Base-by-base conservation (phyloP, 2,329 filamentous ascomycete species). In the Aspergillus sojae region DNA sequence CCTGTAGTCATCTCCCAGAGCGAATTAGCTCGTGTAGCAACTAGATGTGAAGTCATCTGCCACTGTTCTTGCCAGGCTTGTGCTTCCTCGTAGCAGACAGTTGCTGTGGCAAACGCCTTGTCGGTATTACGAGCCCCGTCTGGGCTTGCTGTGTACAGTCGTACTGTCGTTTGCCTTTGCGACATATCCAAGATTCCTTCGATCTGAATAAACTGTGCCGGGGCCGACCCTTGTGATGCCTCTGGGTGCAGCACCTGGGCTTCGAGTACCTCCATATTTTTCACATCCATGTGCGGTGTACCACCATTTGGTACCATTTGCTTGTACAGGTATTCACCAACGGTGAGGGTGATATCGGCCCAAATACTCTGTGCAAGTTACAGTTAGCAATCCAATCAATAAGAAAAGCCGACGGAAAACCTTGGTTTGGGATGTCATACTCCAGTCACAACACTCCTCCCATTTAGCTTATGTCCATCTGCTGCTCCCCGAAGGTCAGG, bases 161-260 rank as follows among this genome's bases (percentile, higher is more conserved):
- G 12, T 36, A 36, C 34, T 5, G 14, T 11, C 5, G 34, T 36
- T 14, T 36, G 34, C 34, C 16, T 36, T 6, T 36, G 34, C 34
- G 14, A 36, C 34, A 36, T 36, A 16, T 36, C 14, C 34, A 36
- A 2, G 14, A 16, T 14, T 36, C 34, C 60, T 12, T 70, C 66
- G 21, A 75, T 66, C 1, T 70, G 67, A 28, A 9, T 50, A 55
- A 6, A 45, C 55, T 14, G 88, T 77, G 52, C 32, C 32, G 10
- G 32, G 5, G 26, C 26, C 26, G 26, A 28, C 26, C 26, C 26
- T 28, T 28, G 26, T 1, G 34, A 36, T 36, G 88, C 81, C 10
- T 88, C 84, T 60, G 86, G 84, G 48, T 87, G 82, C 78, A 88
- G 45, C 14, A 36, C 34, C 34, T 36, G 34, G 34, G 34, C 34